Evolutionary conservation across 192 early-diverging fungal genomes (phyloP).

Genomic region (Coemansia biformis): DNA sequence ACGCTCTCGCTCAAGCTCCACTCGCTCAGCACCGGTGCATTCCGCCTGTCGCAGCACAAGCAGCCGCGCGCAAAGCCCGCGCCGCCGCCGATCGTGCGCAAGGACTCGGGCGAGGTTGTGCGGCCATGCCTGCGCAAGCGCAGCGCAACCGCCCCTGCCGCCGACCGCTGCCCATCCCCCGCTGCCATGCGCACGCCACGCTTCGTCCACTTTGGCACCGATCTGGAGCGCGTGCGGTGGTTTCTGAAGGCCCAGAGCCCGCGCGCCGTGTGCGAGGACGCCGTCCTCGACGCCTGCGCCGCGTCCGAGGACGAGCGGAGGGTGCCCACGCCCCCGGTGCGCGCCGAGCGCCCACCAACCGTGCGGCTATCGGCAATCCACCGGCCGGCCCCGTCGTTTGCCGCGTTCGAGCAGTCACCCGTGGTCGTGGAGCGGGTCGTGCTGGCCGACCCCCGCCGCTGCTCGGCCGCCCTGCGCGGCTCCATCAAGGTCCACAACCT

Average conservation of each 20-base stretch:
- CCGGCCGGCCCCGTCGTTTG: slow-evolving; percentile 38
- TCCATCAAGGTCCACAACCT: slow-evolving; percentile 77
- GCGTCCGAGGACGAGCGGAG: slow-evolving; percentile 20
- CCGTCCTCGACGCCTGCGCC: slow-evolving; percentile 17
- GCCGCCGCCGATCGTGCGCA: slow-evolving; percentile 36
- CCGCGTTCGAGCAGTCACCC: slow-evolving; percentile 44
- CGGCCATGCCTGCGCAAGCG: slow-evolving; percentile 37
- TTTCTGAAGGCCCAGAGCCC: slow-evolving; percentile 69
- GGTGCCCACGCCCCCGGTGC: too few species aligned
- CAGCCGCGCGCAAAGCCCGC: slow-evolving; percentile 8
- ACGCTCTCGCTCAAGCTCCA: slow-evolving; percentile 18
- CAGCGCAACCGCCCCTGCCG: slow-evolving; percentile 13
- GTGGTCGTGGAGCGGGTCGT: slow-evolving; percentile 58
- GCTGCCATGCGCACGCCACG: slow-evolving; percentile 42
- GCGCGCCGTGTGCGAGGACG: slow-evolving; percentile 45
- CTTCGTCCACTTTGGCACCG: slow-evolving; percentile 63
- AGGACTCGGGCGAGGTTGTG: slow-evolving; percentile 49
- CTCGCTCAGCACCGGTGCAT: slow-evolving; percentile 2
- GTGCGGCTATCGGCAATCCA: slow-evolving; percentile 37
- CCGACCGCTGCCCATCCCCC: neutral
- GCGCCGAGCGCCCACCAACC: neutral
- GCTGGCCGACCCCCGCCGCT: slow-evolving; percentile 48
- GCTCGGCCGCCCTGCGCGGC: slow-evolving; percentile 52
- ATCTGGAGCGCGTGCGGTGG: slow-evolving; percentile 65
- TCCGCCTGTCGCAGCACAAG: slow-evolving; percentile 15